Evolutionary conservation across 345 rosid genomes (phyloP), one percentile per base, ranked within the genome.

Genomic region (Populus ilicifolia): DNA sequence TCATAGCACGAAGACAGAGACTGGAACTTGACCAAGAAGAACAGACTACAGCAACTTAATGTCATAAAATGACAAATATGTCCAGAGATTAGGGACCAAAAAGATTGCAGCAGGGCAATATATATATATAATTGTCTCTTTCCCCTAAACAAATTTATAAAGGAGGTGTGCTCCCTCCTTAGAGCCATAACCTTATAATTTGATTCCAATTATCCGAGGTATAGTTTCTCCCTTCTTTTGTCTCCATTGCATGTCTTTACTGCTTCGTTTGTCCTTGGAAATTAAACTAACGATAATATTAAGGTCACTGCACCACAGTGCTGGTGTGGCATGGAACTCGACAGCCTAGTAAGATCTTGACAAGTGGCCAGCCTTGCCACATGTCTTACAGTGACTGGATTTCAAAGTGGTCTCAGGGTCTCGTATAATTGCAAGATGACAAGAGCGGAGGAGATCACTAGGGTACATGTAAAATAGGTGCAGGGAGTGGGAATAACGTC

Each of bases 11-110:
- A 6, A 48, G 33, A 72, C 63, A 10, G n/a, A 25, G 56, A 6
- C 44, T 29, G 30, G 52, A 39, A 83, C 79, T 85, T 56, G 83
- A 81, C 89, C 77, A 85, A 76, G 59, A 62, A 62, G 79, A 75
- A 75, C 70, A 83, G 75, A 83, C 71, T 80, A 74, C 3, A 69
- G n/a, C 27, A 25, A 66, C n/a, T 83, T 75, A 69, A 77, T 69
- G 27, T 38, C 35, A 17, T 0, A 80, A 79, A 85, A 85, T 81
- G 85, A 80, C 86, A 85, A 82, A 76, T 35, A 70, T 65, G 59
- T 69, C 77, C 83, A 76, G n/a, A 36, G 64, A 62, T 82, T 82
- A 82, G 77, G 79, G 86, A 44, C 74, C 81, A 70, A 66, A 70
- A 76, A 30, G 70, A 12, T 70, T 75, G 81, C 87, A 87, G 82